phyloP scores from a whole-genome alignment of 1,284 basidiomycete species.

The Acaromyces ingoldii region DNA sequence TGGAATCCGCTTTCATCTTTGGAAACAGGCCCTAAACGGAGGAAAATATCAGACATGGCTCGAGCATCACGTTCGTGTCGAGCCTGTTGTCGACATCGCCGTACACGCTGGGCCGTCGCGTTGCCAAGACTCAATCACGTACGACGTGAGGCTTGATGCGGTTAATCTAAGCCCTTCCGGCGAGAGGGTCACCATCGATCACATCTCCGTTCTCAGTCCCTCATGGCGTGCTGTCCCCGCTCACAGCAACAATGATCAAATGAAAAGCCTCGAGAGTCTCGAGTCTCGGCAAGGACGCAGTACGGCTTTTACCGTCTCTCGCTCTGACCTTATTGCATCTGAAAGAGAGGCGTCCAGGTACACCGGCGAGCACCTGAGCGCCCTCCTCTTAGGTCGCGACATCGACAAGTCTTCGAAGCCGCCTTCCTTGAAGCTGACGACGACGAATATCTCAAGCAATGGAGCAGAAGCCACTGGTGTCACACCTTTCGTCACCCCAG shows the following conservation, averaged over 20 bases:
- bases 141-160: conserved; percentile 17
- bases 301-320: conserved; percentile 2
- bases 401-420: conserved; percentile 3
- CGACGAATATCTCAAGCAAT: background rate
- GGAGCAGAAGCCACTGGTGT: no score
- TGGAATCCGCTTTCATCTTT: background rate
- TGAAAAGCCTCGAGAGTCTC: background rate
- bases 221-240: conserved; percentile 4
- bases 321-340: no score
- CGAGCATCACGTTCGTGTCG: conserved; percentile 12
- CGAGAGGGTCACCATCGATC: conserved; percentile 10
- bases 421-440: background rate
- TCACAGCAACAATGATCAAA: background rate
- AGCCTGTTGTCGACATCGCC: conserved; percentile 15
- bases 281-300: background rate
- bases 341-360: conserved; percentile 11
- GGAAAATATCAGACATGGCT: conserved; percentile 18
- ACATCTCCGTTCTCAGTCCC: conserved; percentile 13
- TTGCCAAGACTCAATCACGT: background rate
- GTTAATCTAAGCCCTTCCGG: conserved; percentile 2
- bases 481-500: conserved; percentile 9
- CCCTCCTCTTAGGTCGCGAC: conserved; percentile 3
- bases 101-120: conserved; percentile 9
- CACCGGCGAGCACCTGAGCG: conserved; percentile 12
- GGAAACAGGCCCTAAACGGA: conserved; percentile 12